Base-by-base conservation (phyloP, 116 monocot species). In the Zostera marina region DNA sequence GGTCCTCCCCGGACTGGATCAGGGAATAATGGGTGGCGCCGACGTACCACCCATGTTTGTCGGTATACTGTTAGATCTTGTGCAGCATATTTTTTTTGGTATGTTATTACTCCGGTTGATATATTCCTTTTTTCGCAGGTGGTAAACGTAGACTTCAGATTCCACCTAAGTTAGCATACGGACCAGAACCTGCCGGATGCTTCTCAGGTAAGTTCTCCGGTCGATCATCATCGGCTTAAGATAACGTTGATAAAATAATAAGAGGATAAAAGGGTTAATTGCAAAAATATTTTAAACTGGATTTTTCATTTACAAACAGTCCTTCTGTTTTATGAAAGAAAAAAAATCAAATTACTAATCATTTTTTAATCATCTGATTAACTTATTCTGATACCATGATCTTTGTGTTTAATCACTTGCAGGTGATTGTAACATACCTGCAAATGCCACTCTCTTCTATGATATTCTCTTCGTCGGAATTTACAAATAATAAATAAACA, bases 371-470 rank as follows among this genome's bases (percentile, higher is more conserved):
- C 2, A 15, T 17, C 8, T 49, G 17, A 2, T 49, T 15, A 49
- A 9, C 19, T 17, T 49, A 13, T 49, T 49, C 49, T 49, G 49
- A 20, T 20, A 9, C 19, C 7, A 49, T 17, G 15, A 49, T 17
- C 49, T 3, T 49, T 20, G 20, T 17, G 15, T 20, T 42, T 42
- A 9, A 12, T 7, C 42, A 2, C 59, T 61, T 48, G n/a, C 68
- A 84, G 93, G 93, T 39, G 93, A 93, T 44, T 93, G 93, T 77
- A 93, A 93, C 61, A 77, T 93, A 53, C 93, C 93, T 11, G 81
- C 55, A n/a, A 84, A 93, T 71, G 78, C 93, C 55, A 93, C 88
- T 57, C 93, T 93, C 48, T 74, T 93, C 38, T 93, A 93, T 42
- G 93, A 93, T 70, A 75, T 93, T 64, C 68, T 79, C n/a, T 84